Conservation (phyloP, 495 filamentous ascomycete genomes). For the Hypoxylon lienhwacheense region DNA sequence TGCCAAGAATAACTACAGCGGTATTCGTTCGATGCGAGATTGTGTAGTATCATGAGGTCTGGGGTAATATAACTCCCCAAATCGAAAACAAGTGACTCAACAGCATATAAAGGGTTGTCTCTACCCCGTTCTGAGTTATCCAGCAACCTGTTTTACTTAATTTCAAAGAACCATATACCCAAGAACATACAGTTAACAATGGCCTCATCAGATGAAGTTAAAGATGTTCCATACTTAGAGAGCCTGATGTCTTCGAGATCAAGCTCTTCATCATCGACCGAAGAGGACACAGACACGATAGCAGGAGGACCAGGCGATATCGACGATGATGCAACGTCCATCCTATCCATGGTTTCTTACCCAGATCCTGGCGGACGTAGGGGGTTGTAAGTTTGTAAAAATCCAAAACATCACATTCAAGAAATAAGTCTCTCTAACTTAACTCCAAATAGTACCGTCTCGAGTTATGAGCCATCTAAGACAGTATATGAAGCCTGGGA, state of each 20-base stretch:
- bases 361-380: conserved; percentile 15
- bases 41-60: not conserved
- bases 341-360: conserved; percentile 19
- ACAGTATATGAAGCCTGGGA: conserved; percentile 23
- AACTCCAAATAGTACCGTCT: conserved; percentile 9
- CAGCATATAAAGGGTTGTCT: conserved; percentile 4
- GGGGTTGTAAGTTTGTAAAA: conserved; percentile 10
- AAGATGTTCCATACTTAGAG: not conserved
- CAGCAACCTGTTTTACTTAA: not conserved
- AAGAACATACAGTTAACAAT: not conserved
- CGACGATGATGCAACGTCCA: conserved; percentile 9
- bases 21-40: not conserved
- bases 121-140: not conserved
- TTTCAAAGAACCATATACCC: too few species aligned
- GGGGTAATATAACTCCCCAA: conserved; percentile 8
- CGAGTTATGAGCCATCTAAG: conserved; percentile 11
- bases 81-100: not conserved
- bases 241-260: not conserved
- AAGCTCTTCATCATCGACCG: conserved; percentile 7
- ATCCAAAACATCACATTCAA: not conserved
- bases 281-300: conserved; percentile 13
- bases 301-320: not conserved
- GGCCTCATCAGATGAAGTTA: conserved; percentile 1
- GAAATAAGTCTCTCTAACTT: not conserved
- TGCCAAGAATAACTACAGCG: conserved; percentile 10